Evolutionary conservation across 305 asterid species (phyloP).

Genomic region (Fraxinus platypoda): DNA sequence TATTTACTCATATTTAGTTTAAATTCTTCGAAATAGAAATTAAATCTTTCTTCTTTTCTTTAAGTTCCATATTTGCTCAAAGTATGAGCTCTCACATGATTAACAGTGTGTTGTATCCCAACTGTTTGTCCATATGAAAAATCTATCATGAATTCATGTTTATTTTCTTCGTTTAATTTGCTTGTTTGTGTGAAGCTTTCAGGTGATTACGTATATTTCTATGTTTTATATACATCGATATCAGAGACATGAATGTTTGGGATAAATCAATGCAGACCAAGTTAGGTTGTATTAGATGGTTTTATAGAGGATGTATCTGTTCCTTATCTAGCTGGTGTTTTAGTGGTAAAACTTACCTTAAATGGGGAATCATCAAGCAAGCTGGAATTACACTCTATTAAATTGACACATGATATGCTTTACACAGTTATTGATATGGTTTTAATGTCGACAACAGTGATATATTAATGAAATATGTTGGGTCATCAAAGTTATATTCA

Average conservation of each 20-base stretch:
- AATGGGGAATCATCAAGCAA: neutral
- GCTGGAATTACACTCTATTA: neutral
- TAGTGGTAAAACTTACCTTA: neutral
- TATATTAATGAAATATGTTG: neutral
- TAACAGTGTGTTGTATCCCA: neutral
- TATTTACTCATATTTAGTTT: neutral
- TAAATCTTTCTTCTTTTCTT: neutral
- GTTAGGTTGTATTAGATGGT: neutral
- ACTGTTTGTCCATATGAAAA: neutral
- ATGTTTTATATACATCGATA: neutral
- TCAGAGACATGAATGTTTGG: neutral
- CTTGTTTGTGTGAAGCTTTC: neutral
- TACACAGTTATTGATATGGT: neutral
- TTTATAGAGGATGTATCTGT: neutral
- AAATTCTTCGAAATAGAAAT: neutral
- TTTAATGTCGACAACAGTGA: neutral
- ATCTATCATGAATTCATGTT: neutral
- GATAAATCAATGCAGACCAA: neutral
- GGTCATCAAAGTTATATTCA: neutral
- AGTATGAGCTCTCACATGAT: neutral
- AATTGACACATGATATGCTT: neutral
- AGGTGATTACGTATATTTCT: neutral
- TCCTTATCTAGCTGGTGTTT: neutral
- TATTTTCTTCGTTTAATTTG: neutral
- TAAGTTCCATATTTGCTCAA: neutral